These are phyloP conservation scores for Colletotrichum incanum DNA, from an alignment of 2,329 filamentous ascomycete genomes.

Conservation along the genomic window DNA sequence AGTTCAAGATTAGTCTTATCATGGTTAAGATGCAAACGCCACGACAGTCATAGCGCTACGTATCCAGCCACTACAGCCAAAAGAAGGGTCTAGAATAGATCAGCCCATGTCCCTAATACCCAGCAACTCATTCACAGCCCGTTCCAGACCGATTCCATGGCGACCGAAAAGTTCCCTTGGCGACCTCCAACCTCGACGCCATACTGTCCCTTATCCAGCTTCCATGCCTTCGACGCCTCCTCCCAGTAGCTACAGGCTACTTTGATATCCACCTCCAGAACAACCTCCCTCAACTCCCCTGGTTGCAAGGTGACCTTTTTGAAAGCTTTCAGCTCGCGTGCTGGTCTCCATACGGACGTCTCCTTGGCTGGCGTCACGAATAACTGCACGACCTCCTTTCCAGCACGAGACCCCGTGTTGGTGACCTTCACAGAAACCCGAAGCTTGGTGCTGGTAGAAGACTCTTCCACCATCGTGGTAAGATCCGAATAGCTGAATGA, in stretches of 20 bases:
- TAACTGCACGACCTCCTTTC: conserved; percentile 50
- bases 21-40: too few relatives aligned
- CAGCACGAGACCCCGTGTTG: conserved; percentile 47
- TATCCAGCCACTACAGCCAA: too few relatives aligned
- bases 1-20: too few relatives aligned
- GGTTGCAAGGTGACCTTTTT: conserved; percentile 33
- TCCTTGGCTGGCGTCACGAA: conserved; percentile 47
- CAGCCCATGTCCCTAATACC: too few relatives aligned
- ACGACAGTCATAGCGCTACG: too few relatives aligned
- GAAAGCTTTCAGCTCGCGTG: conserved; percentile 43
- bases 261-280: conserved; percentile 30
- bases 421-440: conserved; percentile 62
- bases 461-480: conserved; percentile 27
- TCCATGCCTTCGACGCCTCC: conserved; percentile 32
- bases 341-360: conserved; percentile 34
- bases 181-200: conserved; percentile 32
- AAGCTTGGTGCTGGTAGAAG: conserved; percentile 45
- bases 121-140: conserved; percentile 14
- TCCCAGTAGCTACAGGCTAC: conserved; percentile 41
- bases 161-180: conserved; percentile 19
- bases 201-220: conserved; percentile 34
- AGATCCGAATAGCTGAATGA: conserved; percentile 33
- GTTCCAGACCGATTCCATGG: conserved; percentile 16
- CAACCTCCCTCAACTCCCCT: conserved; percentile 18
- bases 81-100: too few relatives aligned